phyloP scores from a whole-genome alignment of 2,329 filamentous ascomycete species.

The Ceratocystis ficicola region DNA sequence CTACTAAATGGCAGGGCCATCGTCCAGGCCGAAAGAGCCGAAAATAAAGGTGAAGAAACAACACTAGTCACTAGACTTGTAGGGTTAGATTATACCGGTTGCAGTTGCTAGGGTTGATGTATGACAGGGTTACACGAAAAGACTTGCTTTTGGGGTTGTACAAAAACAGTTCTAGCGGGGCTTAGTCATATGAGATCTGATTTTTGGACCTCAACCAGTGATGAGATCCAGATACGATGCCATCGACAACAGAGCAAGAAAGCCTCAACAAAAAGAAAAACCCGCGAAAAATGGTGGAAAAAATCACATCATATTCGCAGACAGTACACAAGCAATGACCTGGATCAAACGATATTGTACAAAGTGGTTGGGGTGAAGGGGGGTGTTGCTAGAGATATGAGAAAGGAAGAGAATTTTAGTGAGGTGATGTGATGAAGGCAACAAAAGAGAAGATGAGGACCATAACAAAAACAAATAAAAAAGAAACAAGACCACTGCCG shows the following conservation, averaged over 20 bases:
- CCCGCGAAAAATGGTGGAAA: background rate
- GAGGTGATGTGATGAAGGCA: too few relatives aligned
- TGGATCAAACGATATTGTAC: conserved; percentile 23
- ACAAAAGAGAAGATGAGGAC: background rate
- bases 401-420: background rate
- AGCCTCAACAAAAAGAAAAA: background rate
- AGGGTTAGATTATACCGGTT: background rate
- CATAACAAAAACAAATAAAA: background rate
- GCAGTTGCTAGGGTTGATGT: too few relatives aligned
- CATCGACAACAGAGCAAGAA: background rate
- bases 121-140: too few relatives aligned
- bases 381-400: background rate
- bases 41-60: background rate
- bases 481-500: conserved; percentile 8
- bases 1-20: background rate
- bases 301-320: background rate
- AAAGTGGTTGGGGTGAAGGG: background rate
- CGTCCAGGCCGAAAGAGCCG: background rate
- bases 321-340: conserved; percentile 12
- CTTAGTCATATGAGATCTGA: too few relatives aligned
- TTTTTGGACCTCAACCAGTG: too few relatives aligned
- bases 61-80: background rate
- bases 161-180: too few relatives aligned
- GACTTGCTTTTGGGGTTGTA: too few relatives aligned
- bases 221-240: too few relatives aligned